phyloP scores from a whole-genome alignment of 305 asterid species.

The Ilex paraguariensis region DNA sequence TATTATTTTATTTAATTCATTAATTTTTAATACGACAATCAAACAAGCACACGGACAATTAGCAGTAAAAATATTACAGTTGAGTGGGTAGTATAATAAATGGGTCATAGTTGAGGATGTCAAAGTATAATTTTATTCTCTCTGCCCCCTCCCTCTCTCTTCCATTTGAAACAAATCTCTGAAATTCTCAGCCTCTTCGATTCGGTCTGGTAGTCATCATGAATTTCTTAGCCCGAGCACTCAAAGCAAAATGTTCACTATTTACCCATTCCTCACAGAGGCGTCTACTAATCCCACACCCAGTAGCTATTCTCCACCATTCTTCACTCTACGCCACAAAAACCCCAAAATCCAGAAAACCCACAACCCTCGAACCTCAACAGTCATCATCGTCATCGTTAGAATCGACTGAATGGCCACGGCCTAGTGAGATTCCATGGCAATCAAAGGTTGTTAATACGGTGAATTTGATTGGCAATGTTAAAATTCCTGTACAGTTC shows the following conservation, averaged over 20 bases:
- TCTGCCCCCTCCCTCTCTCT: too few species aligned
- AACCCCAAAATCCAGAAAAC: background rate
- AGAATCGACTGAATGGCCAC: conserved; percentile 37
- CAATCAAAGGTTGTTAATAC: conserved; percentile 59
- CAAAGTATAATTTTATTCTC: too few species aligned
- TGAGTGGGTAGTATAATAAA: too few species aligned
- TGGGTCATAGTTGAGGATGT: too few species aligned
- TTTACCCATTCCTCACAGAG: background rate
- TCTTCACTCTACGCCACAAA: background rate
- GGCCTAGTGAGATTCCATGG: conserved; percentile 65
- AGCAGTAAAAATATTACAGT: too few species aligned
- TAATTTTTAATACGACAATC: too few species aligned
- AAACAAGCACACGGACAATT: too few species aligned
- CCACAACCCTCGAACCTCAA: too few species aligned
- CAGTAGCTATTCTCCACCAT: background rate
- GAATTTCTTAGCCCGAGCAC: background rate
- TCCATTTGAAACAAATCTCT: too few species aligned
- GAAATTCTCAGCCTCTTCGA: too few species aligned
- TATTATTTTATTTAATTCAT: too few species aligned
- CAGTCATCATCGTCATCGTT: background rate
- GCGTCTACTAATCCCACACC: background rate
- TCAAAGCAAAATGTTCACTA: background rate
- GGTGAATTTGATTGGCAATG: conserved; percentile 67
- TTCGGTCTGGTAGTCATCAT: too few species aligned
- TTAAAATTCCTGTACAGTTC: conserved; percentile 48